These are phyloP conservation scores for Leucosporidium yakuticum DNA, from an alignment of 768 basidiomycete genomes.

Conservation along the genomic window DNA sequence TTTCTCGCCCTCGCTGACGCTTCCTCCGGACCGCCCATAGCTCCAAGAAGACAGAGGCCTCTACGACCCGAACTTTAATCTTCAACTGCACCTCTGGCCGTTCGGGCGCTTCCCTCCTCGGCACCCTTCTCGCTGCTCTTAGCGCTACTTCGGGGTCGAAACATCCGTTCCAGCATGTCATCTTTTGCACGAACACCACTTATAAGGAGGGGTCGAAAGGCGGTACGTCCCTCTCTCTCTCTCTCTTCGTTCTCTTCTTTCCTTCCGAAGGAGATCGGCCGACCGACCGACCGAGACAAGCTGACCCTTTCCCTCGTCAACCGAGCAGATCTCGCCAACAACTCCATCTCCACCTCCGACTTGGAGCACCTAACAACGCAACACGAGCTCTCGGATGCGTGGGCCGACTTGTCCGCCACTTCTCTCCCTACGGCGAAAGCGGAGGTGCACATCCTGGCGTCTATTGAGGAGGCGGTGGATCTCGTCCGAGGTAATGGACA, in stretches of 20 bases:
- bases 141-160: slow-evolving; percentile 42
- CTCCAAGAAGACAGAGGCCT: background rate
- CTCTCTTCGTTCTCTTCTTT: background rate
- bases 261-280: background rate
- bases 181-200: slow-evolving; percentile 96
- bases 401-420: slow-evolving; percentile 54
- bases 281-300: too few species aligned
- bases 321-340: slow-evolving; percentile 60
- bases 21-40: background rate
- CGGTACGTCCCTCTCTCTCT: slow-evolving; percentile 51
- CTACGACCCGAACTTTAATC: slow-evolving; percentile 52
- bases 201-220: slow-evolving; percentile 86
- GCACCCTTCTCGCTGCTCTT: slow-evolving; percentile 54
- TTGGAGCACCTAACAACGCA: slow-evolving; percentile 66
- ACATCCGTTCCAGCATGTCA: slow-evolving; percentile 59
- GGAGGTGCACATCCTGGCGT: slow-evolving; percentile 72
- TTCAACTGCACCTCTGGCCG: slow-evolving; percentile 95
- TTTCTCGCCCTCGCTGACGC: background rate
- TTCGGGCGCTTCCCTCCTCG: slow-evolving; percentile 67
- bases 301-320: too few species aligned
- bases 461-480: slow-evolving; percentile 81
- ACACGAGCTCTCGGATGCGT: slow-evolving; percentile 65
- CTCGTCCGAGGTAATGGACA: slow-evolving; percentile 49
- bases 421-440: slow-evolving; percentile 50
- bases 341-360: slow-evolving; percentile 59